Evolutionary conservation across 768 basidiomycete species (phyloP).

Genomic region (Hypholoma fasciculare): DNA sequence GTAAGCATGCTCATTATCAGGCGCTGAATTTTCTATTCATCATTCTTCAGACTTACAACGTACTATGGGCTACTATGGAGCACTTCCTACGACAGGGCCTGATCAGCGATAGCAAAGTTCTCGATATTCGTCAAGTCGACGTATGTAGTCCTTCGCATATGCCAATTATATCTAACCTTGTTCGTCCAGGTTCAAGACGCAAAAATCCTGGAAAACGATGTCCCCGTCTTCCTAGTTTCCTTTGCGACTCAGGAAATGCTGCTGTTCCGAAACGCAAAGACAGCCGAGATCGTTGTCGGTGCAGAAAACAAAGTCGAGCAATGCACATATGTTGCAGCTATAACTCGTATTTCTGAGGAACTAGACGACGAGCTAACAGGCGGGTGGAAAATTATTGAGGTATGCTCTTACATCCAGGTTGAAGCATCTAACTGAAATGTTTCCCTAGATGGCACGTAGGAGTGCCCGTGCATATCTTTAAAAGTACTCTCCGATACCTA

Average conservation of each 20-base stretch:
- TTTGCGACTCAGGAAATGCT: conserved; percentile 95
- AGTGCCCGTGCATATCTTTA: conserved; percentile 49
- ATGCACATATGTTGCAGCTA: conserved; percentile 87
- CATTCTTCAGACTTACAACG: conserved; percentile 80
- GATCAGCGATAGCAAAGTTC: conserved; percentile 88
- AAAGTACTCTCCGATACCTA: conserved; percentile 22
- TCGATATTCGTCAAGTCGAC: conserved; percentile 97
- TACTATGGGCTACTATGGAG: conserved; percentile 98
- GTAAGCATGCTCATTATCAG: conserved; percentile 46
- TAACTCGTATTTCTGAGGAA: conserved; percentile 88
- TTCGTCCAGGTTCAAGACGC: conserved; percentile 68
- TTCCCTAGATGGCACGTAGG: conserved; percentile 40
- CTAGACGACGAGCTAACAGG: conserved; percentile 91
- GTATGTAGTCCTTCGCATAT: conserved; percentile 44
- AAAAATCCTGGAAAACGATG: conserved; percentile 86
- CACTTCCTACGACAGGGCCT: conserved; percentile 90
- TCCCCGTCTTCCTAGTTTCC: conserved; percentile 89
- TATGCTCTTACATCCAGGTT: conserved; percentile 32
- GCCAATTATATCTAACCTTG: not conserved
- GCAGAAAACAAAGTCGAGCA: conserved; percentile 91
- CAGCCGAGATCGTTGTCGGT: conserved; percentile 84
- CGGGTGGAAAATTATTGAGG: conserved; percentile 98
- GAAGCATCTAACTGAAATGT: conserved; percentile 4
- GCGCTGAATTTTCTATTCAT: conserved; percentile 5
- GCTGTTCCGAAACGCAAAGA: conserved; percentile 87